These are phyloP conservation scores for Trichoderma koningiopsis DNA, from an alignment of 2,329 filamentous ascomycete species.

Conservation along the genomic window DNA sequence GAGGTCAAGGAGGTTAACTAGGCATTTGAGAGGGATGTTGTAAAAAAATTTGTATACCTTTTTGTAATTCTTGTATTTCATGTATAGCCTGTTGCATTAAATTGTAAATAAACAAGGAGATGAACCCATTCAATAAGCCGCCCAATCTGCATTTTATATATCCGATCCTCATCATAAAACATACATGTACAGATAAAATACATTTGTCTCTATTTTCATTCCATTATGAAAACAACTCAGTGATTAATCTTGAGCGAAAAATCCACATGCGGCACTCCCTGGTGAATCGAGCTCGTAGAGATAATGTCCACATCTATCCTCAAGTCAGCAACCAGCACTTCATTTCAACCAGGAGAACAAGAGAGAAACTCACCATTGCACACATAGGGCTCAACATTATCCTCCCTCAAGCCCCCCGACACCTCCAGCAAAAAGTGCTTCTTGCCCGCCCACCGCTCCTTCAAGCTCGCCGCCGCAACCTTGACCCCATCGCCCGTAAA, in stretches of 20 bases:
- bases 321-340: not conserved
- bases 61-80: slow-evolving; percentile 4
- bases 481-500: slow-evolving; percentile 80
- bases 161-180: not conserved
- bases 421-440: slow-evolving; percentile 83
- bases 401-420: slow-evolving; percentile 82
- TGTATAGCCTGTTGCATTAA: slow-evolving; percentile 12
- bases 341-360: not conserved
- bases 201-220: not conserved
- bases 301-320: slow-evolving; percentile 88
- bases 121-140: not conserved
- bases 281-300: slow-evolving; percentile 94
- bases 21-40: not conserved
- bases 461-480: slow-evolving; percentile 72
- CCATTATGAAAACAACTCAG: not conserved
- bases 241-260: slow-evolving; percentile 85
- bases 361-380: slow-evolving; percentile 59
- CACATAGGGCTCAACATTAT: slow-evolving; percentile 83
- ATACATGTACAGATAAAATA: slow-evolving; percentile 16
- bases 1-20: not conserved
- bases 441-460: slow-evolving; percentile 76
- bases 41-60: not conserved
- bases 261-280: slow-evolving; percentile 90
- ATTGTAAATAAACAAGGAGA: not conserved
- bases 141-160: not conserved